Conservation (phyloP, 2,329 filamentous ascomycete species). For the Amauroascus verrucosus region DNA sequence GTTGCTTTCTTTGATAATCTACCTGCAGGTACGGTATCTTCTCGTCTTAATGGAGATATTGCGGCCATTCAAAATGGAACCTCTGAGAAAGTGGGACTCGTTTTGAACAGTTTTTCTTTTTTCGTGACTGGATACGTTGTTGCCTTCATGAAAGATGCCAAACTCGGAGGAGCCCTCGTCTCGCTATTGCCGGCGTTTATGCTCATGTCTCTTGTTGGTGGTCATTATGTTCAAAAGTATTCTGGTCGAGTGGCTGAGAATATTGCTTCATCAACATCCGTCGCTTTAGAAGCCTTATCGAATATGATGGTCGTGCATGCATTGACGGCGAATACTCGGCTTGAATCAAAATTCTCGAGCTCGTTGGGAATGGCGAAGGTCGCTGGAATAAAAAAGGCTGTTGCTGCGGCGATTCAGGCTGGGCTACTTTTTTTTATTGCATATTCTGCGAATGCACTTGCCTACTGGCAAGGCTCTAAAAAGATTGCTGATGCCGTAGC, state of each 20-base stretch:
- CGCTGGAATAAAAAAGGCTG: slow-evolving; percentile 48
- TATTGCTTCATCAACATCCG: slow-evolving; percentile 47
- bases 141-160: slow-evolving; percentile 40
- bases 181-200: slow-evolving; percentile 40
- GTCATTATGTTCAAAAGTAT: slow-evolving; percentile 38
- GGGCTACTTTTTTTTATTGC: slow-evolving; percentile 54
- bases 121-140: slow-evolving; percentile 42
- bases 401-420: slow-evolving; percentile 45
- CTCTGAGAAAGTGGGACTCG: slow-evolving; percentile 42
- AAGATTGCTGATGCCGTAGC: slow-evolving; percentile 36
- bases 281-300: slow-evolving; percentile 49
- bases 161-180: slow-evolving; percentile 38
- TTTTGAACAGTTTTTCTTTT: slow-evolving; percentile 37
- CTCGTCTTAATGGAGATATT: slow-evolving; percentile 40
- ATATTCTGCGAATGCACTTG: slow-evolving; percentile 53
- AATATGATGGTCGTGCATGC: slow-evolving; percentile 51
- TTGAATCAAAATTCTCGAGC: slow-evolving; percentile 47
- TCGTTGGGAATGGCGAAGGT: slow-evolving; percentile 40
- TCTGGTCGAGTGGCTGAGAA: slow-evolving; percentile 39
- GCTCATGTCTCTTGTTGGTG: slow-evolving; percentile 37
- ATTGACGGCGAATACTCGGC: slow-evolving; percentile 46
- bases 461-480: slow-evolving; percentile 54
- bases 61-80: slow-evolving; percentile 40
- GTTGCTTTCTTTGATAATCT: slow-evolving; percentile 40
- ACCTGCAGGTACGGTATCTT: slow-evolving; percentile 39